Base-by-base conservation (phyloP, 768 basidiomycete genomes). In the Rhodotorula taiwanensis region DNA sequence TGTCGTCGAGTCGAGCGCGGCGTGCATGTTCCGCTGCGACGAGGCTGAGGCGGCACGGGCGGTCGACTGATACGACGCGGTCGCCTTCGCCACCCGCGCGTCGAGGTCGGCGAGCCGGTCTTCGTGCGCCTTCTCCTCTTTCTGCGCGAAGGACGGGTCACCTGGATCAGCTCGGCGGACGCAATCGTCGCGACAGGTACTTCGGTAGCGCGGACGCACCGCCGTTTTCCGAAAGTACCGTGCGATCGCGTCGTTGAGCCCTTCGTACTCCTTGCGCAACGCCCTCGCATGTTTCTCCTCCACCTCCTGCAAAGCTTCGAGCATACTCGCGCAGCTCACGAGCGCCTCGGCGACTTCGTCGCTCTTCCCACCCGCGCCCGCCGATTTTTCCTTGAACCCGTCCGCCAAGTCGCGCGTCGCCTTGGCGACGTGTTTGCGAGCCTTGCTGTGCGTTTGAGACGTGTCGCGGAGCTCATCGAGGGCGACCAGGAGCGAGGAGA, bases 81-180 rank as follows among this genome's bases (percentile, higher is more conserved):
- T 71, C 11, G 71, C 62, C 44, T 70, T 71, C 20, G 64, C 51
- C 21, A 67, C 56, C 28, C 65, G 62, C 13, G 48, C 11, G 48
- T 71, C 68, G 36, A 69, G 62, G 4, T 48, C 5, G 21, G 66
- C 52, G 36, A 71, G 31, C 4, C 48, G 30, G 28, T 71, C 71
- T 25, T 71, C 71, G 42, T 45, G 63, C 0, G 49, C 28, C 36
- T 64, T 62, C 28, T 71, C 71, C 31, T 70, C 71, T 36, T 71
- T 71, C 31, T 33, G 52, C 21, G 2, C 14, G 11, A 15, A 33
- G 9, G 11, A 1, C 5, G 13, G 13, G 2, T 18, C 9, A 25
- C 36, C 23, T 27, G 42, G 14, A 28, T 8, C 11, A 7, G 31
- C 1, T 16, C 25, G 9, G 34, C 21, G 7, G 31, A 33, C 8